These are phyloP conservation scores for Ustilago trichophora DNA, from an alignment of 1,284 basidiomycete genomes.

Conservation along the genomic window DNA sequence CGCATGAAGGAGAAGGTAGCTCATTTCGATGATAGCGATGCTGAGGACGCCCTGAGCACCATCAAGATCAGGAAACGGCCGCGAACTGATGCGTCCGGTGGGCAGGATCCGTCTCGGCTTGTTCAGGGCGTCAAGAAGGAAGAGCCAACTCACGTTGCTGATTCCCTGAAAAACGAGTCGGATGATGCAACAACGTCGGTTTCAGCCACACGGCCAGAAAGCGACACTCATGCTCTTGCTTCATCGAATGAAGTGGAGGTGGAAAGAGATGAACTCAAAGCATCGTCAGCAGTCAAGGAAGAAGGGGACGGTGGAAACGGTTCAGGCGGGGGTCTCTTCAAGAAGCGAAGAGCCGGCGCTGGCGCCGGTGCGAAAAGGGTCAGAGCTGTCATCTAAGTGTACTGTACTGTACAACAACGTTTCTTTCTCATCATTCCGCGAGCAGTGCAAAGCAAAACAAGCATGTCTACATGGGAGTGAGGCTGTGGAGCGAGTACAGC, in stretches of 20 bases:
- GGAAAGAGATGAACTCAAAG: not conserved
- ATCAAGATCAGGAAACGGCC: slow-evolving; percentile 55
- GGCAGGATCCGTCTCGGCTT: not conserved
- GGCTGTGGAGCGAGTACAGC: no score
- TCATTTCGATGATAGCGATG: slow-evolving; percentile 29
- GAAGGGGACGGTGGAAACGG: not conserved
- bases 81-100: not conserved
- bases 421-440: no score
- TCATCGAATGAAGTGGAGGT: not conserved
- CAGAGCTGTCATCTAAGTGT: slow-evolving; percentile 35
- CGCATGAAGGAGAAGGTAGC: slow-evolving; percentile 45
- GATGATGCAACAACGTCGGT: not conserved
- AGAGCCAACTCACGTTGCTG: not conserved
- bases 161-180: slow-evolving; percentile 5
- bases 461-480: no score
- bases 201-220: no score
- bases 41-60: slow-evolving; percentile 19
- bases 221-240: no score
- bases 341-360: slow-evolving; percentile 52
- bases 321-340: slow-evolving; percentile 45
- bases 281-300: not conserved
- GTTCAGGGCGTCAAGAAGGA: slow-evolving; percentile 12
- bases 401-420: not conserved
- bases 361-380: slow-evolving; percentile 57
- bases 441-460: no score